phyloP scores from a whole-genome alignment of 345 rosid species.

The Abelmoschus esculentus region DNA sequence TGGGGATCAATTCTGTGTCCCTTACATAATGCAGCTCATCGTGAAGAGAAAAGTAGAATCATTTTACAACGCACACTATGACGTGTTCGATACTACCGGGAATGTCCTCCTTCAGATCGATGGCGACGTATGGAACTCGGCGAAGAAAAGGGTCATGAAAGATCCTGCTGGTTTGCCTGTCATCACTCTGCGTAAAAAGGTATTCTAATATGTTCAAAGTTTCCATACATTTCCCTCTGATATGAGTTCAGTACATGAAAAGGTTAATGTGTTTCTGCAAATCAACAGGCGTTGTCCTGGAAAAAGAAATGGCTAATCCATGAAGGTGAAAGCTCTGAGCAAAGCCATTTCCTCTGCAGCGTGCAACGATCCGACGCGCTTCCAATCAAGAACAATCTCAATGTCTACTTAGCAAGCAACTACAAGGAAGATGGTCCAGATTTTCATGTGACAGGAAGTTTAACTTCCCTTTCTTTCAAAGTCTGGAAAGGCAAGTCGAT shows the following conservation, averaged over 20 bases:
- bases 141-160: slow-evolving; percentile 42
- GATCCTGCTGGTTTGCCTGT: slow-evolving; percentile 64
- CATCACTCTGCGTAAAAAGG: slow-evolving; percentile 58
- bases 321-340: slow-evolving; percentile 45
- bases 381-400: slow-evolving; percentile 45
- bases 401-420: slow-evolving; percentile 39
- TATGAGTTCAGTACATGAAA: no score
- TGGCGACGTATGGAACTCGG: slow-evolving; percentile 49
- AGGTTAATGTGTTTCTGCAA: neutral
- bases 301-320: slow-evolving; percentile 42
- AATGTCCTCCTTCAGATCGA: slow-evolving; percentile 56
- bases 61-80: slow-evolving; percentile 33
- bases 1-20: slow-evolving; percentile 31
- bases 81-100: slow-evolving; percentile 50
- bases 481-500: slow-evolving; percentile 37
- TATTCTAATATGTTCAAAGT: neutral
- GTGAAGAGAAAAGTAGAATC: slow-evolving; percentile 51
- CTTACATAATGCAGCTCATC: slow-evolving; percentile 44
- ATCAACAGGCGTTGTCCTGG: slow-evolving; percentile 31
- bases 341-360: slow-evolving; percentile 27
- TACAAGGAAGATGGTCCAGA: slow-evolving; percentile 25
- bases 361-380: slow-evolving; percentile 46
- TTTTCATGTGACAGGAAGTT: slow-evolving; percentile 45
- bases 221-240: neutral
- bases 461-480: slow-evolving; percentile 52